Evolutionary conservation across 2,329 filamentous ascomycete species (phyloP).

Genomic region (Pseudocercospora ulei): DNA sequence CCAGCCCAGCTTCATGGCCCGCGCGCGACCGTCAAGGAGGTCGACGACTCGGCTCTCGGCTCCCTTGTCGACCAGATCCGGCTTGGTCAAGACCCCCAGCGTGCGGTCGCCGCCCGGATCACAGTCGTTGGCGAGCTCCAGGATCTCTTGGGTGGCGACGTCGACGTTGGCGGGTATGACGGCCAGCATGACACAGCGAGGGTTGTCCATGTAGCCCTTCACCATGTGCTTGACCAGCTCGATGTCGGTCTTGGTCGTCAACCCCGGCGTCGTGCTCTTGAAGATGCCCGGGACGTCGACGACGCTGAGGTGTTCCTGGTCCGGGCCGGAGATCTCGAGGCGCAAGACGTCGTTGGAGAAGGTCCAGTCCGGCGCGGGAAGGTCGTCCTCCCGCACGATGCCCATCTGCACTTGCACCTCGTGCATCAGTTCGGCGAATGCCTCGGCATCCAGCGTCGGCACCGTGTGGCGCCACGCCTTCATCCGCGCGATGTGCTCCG

Average conservation of each 20-base stretch:
- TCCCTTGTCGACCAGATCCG: slow-evolving; percentile 31
- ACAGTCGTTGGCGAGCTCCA: slow-evolving; percentile 35
- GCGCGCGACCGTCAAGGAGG: slow-evolving; percentile 26
- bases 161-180: slow-evolving; percentile 41
- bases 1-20: slow-evolving; percentile 31
- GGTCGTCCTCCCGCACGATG: neutral
- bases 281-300: slow-evolving; percentile 32
- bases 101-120: slow-evolving; percentile 33
- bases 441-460: slow-evolving; percentile 16
- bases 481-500: slow-evolving; percentile 13
- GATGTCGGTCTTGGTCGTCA: slow-evolving; percentile 36
- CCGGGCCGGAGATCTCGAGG: slow-evolving; percentile 28
- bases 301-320: slow-evolving; percentile 28
- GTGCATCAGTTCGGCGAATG: slow-evolving; percentile 23
- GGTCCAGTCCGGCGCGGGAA: slow-evolving; percentile 4
- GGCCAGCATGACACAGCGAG: slow-evolving; percentile 38
- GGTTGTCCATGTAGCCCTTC: slow-evolving; percentile 35
- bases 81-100: slow-evolving; percentile 36
- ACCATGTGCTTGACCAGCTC: slow-evolving; percentile 37
- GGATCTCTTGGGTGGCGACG: slow-evolving; percentile 41
- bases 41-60: slow-evolving; percentile 24
- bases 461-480: slow-evolving; percentile 15
- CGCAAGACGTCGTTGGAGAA: slow-evolving; percentile 31
- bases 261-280: slow-evolving; percentile 31
- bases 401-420: slow-evolving; percentile 22